Evolutionary conservation across 176 grass and related monocot genomes (phyloP).

Genomic region (Carex parvula): DNA sequence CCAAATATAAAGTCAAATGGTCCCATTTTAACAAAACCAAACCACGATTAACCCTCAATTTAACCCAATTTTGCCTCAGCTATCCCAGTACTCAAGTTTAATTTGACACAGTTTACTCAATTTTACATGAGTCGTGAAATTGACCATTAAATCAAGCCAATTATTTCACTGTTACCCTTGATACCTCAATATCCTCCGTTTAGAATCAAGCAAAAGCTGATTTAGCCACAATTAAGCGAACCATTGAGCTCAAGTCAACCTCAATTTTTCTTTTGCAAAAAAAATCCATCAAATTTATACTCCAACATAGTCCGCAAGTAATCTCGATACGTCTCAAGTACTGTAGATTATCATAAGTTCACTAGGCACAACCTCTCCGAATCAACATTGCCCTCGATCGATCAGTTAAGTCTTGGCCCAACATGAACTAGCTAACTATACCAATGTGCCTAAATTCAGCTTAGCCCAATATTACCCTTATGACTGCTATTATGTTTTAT

Average conservation of each 20-base stretch:
- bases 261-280: background rate
- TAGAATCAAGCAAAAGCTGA: background rate
- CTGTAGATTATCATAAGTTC: slow-evolving; percentile 8
- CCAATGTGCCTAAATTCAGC: background rate
- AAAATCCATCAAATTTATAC: background rate
- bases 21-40: too few species aligned
- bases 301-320: background rate
- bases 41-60: background rate
- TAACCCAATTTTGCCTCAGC: background rate
- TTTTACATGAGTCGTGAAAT: background rate
- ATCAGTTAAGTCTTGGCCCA: background rate
- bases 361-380: background rate
- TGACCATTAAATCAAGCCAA: background rate
- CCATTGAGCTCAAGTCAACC: background rate
- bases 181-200: background rate
- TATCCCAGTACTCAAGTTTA: background rate
- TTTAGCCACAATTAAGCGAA: background rate
- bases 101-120: slow-evolving; percentile 9
- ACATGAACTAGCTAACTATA: background rate
- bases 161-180: background rate
- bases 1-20: background rate
- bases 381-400: background rate
- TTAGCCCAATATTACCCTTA: background rate
- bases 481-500: background rate
- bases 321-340: background rate